These are phyloP conservation scores for Fennellomyces sp. DNA, from an alignment of 371 early-diverging fungal species.

Conservation along the genomic window DNA sequence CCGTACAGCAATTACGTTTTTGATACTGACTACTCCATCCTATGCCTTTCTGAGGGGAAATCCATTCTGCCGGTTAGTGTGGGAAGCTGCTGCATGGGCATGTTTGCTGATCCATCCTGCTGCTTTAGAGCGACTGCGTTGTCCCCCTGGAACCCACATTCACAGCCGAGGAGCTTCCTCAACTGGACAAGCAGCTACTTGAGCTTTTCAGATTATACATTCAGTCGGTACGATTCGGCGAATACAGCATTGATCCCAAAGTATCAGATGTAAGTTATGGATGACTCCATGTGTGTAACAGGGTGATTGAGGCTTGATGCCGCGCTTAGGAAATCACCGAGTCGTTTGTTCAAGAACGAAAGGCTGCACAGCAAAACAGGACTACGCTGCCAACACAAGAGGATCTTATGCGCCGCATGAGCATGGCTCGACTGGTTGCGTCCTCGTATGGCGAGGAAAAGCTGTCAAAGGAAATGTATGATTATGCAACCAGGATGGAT, in stretches of 20 bases:
- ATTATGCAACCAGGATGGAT: slow-evolving; percentile 38
- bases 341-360: slow-evolving; percentile 57
- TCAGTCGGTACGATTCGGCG: slow-evolving; percentile 41
- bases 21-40: slow-evolving; percentile 57
- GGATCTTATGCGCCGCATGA: slow-evolving; percentile 50
- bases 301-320: background rate
- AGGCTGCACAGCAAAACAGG: slow-evolving; percentile 40
- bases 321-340: slow-evolving; percentile 55
- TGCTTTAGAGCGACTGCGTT: slow-evolving; percentile 48
- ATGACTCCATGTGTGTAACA: background rate
- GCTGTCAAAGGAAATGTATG: slow-evolving; percentile 36
- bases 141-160: slow-evolving; percentile 35
- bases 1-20: slow-evolving; percentile 66
- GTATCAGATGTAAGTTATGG: slow-evolving; percentile 51
- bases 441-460: slow-evolving; percentile 41
- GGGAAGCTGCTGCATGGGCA: slow-evolving; percentile 22
- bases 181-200: slow-evolving; percentile 33
- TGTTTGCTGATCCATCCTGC: background rate
- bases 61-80: slow-evolving; percentile 67
- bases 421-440: slow-evolving; percentile 34
- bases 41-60: slow-evolving; percentile 55
- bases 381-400: slow-evolving; percentile 40
- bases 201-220: slow-evolving; percentile 51
- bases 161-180: slow-evolving; percentile 7
- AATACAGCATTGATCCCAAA: slow-evolving; percentile 54